Evolutionary conservation across 192 early-diverging fungal species (phyloP).

Genomic region (Lunasporangiospora selenospora): DNA sequence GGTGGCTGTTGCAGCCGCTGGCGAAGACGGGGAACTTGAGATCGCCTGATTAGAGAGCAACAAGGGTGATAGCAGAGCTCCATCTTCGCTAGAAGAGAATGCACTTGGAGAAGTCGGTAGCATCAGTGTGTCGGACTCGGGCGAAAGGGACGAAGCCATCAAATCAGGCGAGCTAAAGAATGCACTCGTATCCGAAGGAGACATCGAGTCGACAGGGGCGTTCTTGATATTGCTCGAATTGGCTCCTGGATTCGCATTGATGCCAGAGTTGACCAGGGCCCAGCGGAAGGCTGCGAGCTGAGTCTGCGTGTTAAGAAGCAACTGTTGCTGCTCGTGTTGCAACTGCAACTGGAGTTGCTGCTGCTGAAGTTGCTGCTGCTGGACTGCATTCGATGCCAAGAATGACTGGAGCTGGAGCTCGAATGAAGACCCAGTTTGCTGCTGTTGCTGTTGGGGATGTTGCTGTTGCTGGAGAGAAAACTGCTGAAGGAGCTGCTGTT

Average conservation of each 20-base stretch:
- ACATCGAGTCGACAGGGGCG: slow-evolving; percentile 5
- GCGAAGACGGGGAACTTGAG: not conserved
- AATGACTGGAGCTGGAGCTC: slow-evolving; percentile 39
- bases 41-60: slow-evolving; percentile 11
- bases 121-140: slow-evolving; percentile 31
- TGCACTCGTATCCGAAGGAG: slow-evolving; percentile 36
- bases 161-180: slow-evolving; percentile 46
- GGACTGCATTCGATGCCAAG: slow-evolving; percentile 30
- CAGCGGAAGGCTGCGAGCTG: slow-evolving; percentile 39
- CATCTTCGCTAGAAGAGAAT: slow-evolving; percentile 29
- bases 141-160: slow-evolving; percentile 35
- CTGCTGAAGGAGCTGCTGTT: not conserved
- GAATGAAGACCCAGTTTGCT: slow-evolving; percentile 18
- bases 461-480: slow-evolving; percentile 15
- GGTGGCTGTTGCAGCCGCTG: not conserved
- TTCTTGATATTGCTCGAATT: slow-evolving; percentile 3
- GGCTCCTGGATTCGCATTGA: slow-evolving; percentile 3
- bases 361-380: slow-evolving; percentile 34
- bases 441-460: slow-evolving; percentile 23
- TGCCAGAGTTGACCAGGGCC: slow-evolving; percentile 20
- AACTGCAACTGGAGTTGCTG: slow-evolving; percentile 34
- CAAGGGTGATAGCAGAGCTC: slow-evolving; percentile 26
- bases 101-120: slow-evolving; percentile 36
- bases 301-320: slow-evolving; percentile 30
- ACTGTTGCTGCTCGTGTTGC: slow-evolving; percentile 39